These are phyloP conservation scores for Ogataea parapolymorpha DNA, from an alignment of 805 yeast genomes.

Conservation along the genomic window DNA sequence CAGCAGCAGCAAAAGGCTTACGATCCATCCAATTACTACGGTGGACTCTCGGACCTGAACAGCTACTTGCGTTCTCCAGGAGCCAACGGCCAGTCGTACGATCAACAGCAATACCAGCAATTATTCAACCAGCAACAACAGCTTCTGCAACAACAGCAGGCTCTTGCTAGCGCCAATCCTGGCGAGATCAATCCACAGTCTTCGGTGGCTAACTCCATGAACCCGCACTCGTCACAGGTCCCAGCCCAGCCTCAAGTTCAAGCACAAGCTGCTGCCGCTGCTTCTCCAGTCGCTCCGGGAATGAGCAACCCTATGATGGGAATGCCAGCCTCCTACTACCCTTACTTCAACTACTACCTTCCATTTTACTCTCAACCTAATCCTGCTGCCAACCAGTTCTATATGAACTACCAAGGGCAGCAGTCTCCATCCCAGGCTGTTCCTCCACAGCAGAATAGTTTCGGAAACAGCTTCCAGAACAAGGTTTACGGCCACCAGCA, in stretches of 20 bases:
- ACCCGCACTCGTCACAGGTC: conserved; percentile 14
- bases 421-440: conserved; percentile 23
- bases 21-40: conserved; percentile 21
- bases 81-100: conserved; percentile 24
- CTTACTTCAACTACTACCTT: conserved; percentile 32
- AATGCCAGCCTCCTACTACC: conserved; percentile 30
- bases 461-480: conserved; percentile 23
- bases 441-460: conserved; percentile 22
- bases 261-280: conserved; percentile 18
- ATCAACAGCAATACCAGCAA: conserved; percentile 27
- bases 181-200: conserved; percentile 19
- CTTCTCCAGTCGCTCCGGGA: conserved; percentile 22
- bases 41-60: conserved; percentile 26
- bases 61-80: conserved; percentile 26
- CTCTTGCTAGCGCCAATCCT: conserved; percentile 16
- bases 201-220: conserved; percentile 19
- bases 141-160: conserved; percentile 18
- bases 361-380: conserved; percentile 30
- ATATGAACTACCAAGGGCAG: conserved; percentile 27
- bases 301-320: conserved; percentile 31
- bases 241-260: conserved; percentile 18
- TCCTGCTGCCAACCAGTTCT: conserved; percentile 30
- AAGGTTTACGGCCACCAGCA: conserved; percentile 30
- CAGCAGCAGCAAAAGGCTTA: conserved; percentile 19
- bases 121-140: conserved; percentile 22